Evolutionary conservation across 2,329 filamentous ascomycete species (phyloP).

Genomic region (Apiospora phragmitis): DNA sequence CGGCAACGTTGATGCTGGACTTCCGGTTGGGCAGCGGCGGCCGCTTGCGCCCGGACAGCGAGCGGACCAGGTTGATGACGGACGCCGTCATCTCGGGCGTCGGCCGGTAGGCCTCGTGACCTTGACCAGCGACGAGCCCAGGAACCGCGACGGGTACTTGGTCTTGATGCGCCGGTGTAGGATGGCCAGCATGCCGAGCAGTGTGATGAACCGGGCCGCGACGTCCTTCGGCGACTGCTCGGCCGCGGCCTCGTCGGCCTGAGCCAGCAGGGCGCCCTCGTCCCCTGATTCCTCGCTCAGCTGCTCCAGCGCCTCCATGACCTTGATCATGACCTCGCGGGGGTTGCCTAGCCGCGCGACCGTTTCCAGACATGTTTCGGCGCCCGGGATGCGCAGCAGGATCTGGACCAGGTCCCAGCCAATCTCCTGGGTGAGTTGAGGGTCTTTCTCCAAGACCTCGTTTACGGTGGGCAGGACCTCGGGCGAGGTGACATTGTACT

Average conservation of each 20-base stretch:
- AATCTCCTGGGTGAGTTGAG: constrained; percentile 70
- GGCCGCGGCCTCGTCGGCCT: constrained; percentile 30
- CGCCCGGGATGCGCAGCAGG: constrained; percentile 66
- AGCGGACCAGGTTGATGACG: constrained; percentile 70
- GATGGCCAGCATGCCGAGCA: constrained; percentile 71
- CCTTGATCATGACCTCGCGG: constrained; percentile 77
- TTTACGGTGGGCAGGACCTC: constrained; percentile 68
- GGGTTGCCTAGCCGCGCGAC: constrained; percentile 79
- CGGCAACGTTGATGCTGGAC: constrained; percentile 58
- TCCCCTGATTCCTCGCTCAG: constrained; percentile 49
- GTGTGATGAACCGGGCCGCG: constrained; percentile 60
- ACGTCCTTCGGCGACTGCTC: constrained; percentile 27
- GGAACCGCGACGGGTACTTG: constrained; percentile 75
- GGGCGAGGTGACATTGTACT: constrained; percentile 65
- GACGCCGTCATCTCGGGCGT: constrained; percentile 68
- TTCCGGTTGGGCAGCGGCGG: constrained; percentile 61
- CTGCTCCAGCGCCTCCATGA: constrained; percentile 69
- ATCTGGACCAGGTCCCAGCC: constrained; percentile 83
- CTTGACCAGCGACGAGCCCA: constrained; percentile 74
- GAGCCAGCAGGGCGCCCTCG: constrained; percentile 25
- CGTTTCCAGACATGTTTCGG: constrained; percentile 70
- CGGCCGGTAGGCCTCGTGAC: constrained; percentile 65
- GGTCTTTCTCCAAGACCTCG: constrained; percentile 64
- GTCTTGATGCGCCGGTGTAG: constrained; percentile 75
- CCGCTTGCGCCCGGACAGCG: constrained; percentile 65